A percentile compares a stretch with the other conserved stretches of the same genome.
Evolutionary conservation across 306 rosid species (phyloP).

Genomic region (Elaeagnus macrophylla): DNA sequence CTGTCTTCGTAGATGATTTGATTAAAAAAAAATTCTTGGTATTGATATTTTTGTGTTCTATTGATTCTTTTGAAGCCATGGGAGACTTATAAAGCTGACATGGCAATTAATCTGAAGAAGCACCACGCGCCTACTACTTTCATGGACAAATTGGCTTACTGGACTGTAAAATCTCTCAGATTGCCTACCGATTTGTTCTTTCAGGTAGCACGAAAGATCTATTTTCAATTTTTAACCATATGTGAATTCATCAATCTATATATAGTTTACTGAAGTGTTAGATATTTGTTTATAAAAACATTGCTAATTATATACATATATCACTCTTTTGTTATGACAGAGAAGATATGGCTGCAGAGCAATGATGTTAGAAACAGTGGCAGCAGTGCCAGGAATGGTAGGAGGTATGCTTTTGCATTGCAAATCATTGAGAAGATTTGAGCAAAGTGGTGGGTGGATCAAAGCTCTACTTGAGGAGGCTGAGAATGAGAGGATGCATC

Average conservation of each 20-base stretch:
- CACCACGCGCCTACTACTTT: constrained; percentile 51
- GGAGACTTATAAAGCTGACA: constrained; percentile 63
- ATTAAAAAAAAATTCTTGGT: background rate
- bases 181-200: constrained; percentile 59
- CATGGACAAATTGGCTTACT: constrained; percentile 60
- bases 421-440: constrained; percentile 48
- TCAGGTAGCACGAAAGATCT: constrained; percentile 31
- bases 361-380: constrained; percentile 84
- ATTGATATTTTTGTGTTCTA: background rate
- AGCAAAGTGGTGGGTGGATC: constrained; percentile 71
- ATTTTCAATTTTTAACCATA: too few species aligned
- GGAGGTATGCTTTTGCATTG: constrained; percentile 72
- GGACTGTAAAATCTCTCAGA: constrained; percentile 60
- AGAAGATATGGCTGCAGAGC: constrained; percentile 74
- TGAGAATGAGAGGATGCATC: constrained; percentile 80
- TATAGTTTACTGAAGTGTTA: too few species aligned
- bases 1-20: background rate
- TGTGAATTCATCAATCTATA: too few species aligned
- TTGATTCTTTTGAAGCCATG: constrained; percentile 44
- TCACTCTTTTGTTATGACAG: constrained; percentile 23
- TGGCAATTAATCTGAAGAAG: constrained; percentile 50
- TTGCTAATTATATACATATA: too few species aligned
- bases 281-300: too few species aligned
- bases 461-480: constrained; percentile 75
- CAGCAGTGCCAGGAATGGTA: constrained; percentile 78